These are phyloP conservation scores for Klebsormidium nitens DNA, from an alignment of 139 green algal species.

Conservation along the genomic window DNA sequence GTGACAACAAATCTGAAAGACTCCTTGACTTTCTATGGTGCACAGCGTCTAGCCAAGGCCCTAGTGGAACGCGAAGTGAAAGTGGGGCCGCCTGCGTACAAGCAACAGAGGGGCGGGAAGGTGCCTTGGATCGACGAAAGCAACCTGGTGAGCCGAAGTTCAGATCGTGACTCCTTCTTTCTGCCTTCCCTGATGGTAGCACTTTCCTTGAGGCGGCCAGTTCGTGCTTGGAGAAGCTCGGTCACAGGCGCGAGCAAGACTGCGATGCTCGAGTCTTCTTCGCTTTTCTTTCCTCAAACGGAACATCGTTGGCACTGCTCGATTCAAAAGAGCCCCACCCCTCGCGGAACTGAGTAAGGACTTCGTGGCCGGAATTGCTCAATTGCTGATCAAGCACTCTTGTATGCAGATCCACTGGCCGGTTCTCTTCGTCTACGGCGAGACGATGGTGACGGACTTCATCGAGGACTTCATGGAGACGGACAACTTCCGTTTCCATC, in stretches of 20 bases:
- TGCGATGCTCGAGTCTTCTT: neutral
- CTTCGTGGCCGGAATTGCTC: neutral
- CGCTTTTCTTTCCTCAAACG: neutral
- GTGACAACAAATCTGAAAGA: no score
- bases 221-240: neutral
- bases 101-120: slow-evolving; percentile 19
- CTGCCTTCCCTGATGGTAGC: no score
- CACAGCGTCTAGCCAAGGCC: neutral
- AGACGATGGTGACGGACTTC: slow-evolving; percentile 70
- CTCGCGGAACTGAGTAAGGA: neutral
- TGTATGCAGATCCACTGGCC: slow-evolving; percentile 69
- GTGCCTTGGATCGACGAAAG: slow-evolving; percentile 52
- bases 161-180: no score
- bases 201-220: no score
- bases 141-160: neutral
- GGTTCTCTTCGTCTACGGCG: slow-evolving; percentile 81
- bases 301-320: neutral
- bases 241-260: neutral
- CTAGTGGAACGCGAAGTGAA: neutral
- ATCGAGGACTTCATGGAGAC: slow-evolving; percentile 73
- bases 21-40: neutral
- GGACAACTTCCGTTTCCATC: slow-evolving; percentile 57
- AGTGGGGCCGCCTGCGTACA: neutral
- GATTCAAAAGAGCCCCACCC: neutral
- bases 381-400: neutral